These are phyloP conservation scores for Babesia microti DNA, from an alignment of 169 alveolate genomes.

Conservation along the genomic window DNA sequence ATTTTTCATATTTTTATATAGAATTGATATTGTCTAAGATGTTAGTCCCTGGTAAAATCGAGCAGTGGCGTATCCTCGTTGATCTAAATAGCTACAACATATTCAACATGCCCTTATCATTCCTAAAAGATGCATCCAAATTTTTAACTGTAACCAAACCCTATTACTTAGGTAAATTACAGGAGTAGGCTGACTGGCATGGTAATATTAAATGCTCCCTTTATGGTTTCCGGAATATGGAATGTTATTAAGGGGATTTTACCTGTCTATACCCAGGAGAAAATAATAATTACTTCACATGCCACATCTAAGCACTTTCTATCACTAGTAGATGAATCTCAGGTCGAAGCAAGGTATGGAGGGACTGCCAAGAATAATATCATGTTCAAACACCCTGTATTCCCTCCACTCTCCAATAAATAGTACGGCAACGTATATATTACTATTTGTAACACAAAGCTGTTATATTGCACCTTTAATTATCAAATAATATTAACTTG, in stretches of 20 bases:
- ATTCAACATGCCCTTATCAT: conserved; percentile 41
- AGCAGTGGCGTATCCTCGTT: conserved; percentile 58
- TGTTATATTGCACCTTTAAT: too few relatives aligned
- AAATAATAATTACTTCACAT: conserved; percentile 30
- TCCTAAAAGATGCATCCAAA: conserved; percentile 49
- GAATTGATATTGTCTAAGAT: conserved; percentile 43
- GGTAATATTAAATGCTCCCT: conserved; percentile 44
- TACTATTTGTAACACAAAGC: too few relatives aligned
- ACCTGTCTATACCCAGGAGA: conserved; percentile 41
- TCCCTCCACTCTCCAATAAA: too few relatives aligned
- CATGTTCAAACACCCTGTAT: conserved; percentile 36
- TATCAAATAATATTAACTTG: too few relatives aligned
- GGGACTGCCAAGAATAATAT: conserved; percentile 36
- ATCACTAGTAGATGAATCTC: conserved; percentile 29
- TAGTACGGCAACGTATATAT: too few relatives aligned
- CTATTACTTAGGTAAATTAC: too few relatives aligned
- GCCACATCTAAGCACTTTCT: conserved; percentile 35
- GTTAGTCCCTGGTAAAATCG: conserved; percentile 52
- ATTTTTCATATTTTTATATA: conserved; percentile 6
- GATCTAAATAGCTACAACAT: conserved; percentile 52
- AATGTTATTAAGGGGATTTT: conserved; percentile 28
- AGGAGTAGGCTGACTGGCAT: conserved; percentile 36
- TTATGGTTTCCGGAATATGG: conserved; percentile 39
- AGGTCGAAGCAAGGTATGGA: conserved; percentile 38
- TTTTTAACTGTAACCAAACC: conserved; percentile 39